Conservation (phyloP, 225 moss, liverwort and hornwort species). For the Marchantia polymorpha region DNA sequence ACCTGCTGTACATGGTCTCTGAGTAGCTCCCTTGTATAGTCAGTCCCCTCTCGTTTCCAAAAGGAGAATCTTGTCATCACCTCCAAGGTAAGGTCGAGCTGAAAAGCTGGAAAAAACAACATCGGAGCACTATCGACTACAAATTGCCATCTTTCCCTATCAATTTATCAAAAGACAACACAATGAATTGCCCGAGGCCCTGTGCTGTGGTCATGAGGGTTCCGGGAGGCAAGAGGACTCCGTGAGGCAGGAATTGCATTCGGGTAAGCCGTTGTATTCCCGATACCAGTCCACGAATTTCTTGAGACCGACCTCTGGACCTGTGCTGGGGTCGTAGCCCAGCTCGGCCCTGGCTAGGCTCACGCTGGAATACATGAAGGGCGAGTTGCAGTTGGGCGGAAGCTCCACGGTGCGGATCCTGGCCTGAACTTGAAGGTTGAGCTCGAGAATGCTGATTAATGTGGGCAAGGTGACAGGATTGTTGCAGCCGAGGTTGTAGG, state of each 20-base stretch:
- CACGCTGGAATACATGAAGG: constrained; percentile 40
- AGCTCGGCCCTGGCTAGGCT: constrained; percentile 36
- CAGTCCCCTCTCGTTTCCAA: background rate
- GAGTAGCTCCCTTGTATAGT: background rate
- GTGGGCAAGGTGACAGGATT: constrained; percentile 36
- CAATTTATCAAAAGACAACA: background rate
- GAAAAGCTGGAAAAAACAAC: background rate
- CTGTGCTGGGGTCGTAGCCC: constrained; percentile 25
- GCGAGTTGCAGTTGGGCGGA: constrained; percentile 39
- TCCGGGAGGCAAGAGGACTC: constrained; percentile 11
- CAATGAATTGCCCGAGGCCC: background rate
- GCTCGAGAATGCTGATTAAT: constrained; percentile 31
- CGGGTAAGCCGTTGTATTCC: background rate
- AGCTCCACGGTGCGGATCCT: constrained; percentile 32
- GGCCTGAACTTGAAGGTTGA: constrained; percentile 38
- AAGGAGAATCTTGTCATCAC: background rate
- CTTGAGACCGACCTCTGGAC: constrained; percentile 3
- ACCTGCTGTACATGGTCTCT: background rate
- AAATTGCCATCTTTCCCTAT: background rate
- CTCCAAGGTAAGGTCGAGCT: background rate
- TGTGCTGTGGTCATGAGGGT: background rate
- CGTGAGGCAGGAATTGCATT: constrained; percentile 1
- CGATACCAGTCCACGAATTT: constrained; percentile 23
- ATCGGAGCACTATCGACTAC: background rate
- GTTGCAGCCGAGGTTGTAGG: constrained; percentile 36